Percentiles rank a stretch among this genome's conserved stretches.
phyloP scores from a whole-genome alignment of 169 alveolate genomes.

The Toxoplasma gondii region DNA sequence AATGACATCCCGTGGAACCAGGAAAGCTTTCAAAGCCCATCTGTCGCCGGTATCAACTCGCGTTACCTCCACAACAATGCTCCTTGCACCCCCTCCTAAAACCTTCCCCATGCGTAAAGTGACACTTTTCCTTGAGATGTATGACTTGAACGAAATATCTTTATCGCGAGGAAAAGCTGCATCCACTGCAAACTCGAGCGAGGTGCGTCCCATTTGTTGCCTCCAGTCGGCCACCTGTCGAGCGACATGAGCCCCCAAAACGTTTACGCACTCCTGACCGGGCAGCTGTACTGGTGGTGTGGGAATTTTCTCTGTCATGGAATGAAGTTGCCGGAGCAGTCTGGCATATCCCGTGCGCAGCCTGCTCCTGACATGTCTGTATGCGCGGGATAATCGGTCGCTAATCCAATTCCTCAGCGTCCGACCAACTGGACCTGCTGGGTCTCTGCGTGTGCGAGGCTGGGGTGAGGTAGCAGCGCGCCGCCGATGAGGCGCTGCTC shows the following conservation, averaged over 20 bases:
- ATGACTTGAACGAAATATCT: neutral
- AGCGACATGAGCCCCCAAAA: neutral
- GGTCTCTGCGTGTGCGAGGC: too few relatives aligned
- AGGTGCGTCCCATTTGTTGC: neutral
- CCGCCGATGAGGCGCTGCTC: too few relatives aligned
- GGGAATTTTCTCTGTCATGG: neutral
- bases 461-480: too few relatives aligned
- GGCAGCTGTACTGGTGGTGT: neutral
- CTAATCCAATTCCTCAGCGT: neutral
- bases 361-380: neutral
- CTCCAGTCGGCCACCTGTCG: neutral
- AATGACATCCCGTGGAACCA: neutral
- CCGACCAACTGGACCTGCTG: too few relatives aligned
- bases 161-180: neutral
- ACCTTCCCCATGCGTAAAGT: neutral
- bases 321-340: neutral
- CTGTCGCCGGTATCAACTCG: neutral
- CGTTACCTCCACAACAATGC: neutral
- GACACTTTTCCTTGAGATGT: neutral
- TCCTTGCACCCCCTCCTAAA: neutral
- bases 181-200: neutral
- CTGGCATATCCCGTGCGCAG: neutral
- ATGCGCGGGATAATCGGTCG: neutral
- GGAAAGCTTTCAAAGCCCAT: conserved; percentile 11
- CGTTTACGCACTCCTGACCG: neutral